phyloP scores from a whole-genome alignment of 2,329 filamentous ascomycete species.

The Macrophomina phaseolina region DNA sequence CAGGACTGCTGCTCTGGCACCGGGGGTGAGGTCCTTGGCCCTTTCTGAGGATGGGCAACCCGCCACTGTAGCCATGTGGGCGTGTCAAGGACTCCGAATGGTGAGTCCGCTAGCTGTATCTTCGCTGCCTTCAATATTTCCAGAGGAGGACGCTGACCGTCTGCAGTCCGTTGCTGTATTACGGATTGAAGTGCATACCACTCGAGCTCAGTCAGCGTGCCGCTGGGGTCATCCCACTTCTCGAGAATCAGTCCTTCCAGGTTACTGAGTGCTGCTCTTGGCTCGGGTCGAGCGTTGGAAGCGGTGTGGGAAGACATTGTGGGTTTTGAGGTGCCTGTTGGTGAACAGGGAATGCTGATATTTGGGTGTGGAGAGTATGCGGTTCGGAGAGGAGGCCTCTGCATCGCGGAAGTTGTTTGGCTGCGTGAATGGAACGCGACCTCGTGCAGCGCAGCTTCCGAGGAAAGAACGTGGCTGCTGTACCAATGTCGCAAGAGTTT shows the following conservation, averaged over 20 bases:
- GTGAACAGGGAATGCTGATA: not conserved
- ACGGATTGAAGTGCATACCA: not conserved
- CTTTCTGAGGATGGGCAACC: not conserved
- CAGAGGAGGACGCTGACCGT: not conserved
- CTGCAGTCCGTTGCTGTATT: not conserved
- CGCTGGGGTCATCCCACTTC: not conserved
- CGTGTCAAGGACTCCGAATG: not conserved
- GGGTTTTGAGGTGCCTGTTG: not conserved
- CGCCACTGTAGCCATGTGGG: conserved; percentile 5
- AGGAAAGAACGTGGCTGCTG: too few relatives aligned
- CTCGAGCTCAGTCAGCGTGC: not conserved
- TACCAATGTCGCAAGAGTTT: too few relatives aligned
- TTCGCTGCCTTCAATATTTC: not conserved
- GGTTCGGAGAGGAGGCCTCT: not conserved
- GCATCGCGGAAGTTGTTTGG: not conserved
- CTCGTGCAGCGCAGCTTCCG: too few relatives aligned
- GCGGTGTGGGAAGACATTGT: not conserved
- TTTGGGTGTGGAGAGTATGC: not conserved
- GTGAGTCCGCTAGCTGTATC: not conserved
- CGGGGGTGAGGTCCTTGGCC: not conserved
- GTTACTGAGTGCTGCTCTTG: not conserved
- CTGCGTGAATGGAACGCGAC: not conserved
- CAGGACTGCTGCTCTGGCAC: too few relatives aligned
- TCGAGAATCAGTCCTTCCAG: not conserved
- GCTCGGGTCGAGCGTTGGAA: not conserved